Conservation (phyloP, 208 protist species). For the Acanthamoeba castellanii region DNA sequence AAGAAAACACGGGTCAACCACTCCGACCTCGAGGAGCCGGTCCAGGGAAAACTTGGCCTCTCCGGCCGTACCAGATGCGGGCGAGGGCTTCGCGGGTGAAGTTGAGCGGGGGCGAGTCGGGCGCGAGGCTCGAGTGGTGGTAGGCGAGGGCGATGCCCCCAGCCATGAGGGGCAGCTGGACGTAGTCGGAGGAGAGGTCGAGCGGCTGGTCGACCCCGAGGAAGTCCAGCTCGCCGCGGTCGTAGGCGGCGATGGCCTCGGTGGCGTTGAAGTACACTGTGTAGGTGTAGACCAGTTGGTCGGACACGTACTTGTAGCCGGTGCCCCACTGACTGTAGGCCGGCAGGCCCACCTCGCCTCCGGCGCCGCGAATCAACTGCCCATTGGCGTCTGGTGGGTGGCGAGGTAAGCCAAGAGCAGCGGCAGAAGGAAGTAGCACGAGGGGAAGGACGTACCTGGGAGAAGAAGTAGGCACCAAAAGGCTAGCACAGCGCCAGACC, state of each 20-base stretch:
- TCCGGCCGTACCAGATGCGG: background rate
- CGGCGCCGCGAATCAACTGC: background rate
- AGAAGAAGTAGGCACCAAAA: too few species aligned
- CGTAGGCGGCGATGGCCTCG: background rate
- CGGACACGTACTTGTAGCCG: background rate
- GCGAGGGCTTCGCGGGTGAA: conserved; percentile 26
- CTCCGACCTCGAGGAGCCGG: too few species aligned
- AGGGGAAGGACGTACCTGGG: too few species aligned
- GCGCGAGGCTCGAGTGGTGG: background rate
- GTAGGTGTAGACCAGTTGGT: conserved; percentile 10
- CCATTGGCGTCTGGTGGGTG: background rate
- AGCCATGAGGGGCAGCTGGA: background rate
- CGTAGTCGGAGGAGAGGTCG: background rate
- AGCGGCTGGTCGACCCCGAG: background rate
- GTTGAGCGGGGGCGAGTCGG: background rate
- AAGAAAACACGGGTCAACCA: background rate
- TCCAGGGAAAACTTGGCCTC: too few species aligned
- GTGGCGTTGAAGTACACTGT: background rate
- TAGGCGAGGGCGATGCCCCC: background rate
- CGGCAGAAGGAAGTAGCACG: too few species aligned
- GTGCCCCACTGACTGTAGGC: background rate
- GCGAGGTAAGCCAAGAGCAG: too few species aligned
- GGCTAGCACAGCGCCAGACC: too few species aligned
- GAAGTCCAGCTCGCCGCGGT: background rate
- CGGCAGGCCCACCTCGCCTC: background rate